Base-by-base conservation (phyloP, 805 yeast species). In the Wickerhamomyces mucosus region DNA sequence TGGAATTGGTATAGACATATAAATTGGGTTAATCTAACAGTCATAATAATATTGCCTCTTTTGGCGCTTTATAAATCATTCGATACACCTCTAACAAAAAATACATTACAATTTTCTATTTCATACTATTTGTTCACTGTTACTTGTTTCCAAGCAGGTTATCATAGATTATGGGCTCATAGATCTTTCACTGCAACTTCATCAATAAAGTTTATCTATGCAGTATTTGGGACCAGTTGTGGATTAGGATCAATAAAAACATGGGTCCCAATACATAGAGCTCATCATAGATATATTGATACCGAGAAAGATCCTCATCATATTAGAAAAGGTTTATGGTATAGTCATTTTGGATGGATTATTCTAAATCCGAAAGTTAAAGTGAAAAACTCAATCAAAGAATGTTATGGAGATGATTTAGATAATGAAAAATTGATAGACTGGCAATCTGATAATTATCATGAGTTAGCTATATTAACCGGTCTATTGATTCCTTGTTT, bases 331-430 rank as follows among this genome's bases (percentile, higher is more conserved):
- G 96, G 96, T 1, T 67, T 85, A 45, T 57, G 70, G 46, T 86
- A 75, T 70, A 75, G 89, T 21, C 95, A 86, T 57, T 63, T 85
- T 58, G 96, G 96, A 4, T 88, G 95, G 94, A 68, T 82, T 59
- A 50, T 85, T 21, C 62, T 78, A 37, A 68, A 67, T 42, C 86
- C 83, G 41, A 75, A 73, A 54, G 69, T 76, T 14, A 70, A 70
- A 31, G 67, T 64, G 7, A 45, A 53, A 18, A 55, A 51, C 27
- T 65, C 67, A 3, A 29, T 43, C 5, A 45, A 37, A 25, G 53
- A 48, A 29, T 46, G 50, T 21, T 29, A 31, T 10, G 82, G 67
- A 59, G 72, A 51, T 62, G 86, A 84, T 50, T 64, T 84, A 48
- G 70, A 79, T 33, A 58, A 63, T 36, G 75, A 65, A 49, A 63